These are phyloP conservation scores for Penicillium sp. DNA, from an alignment of 2,329 filamentous ascomycete genomes.

Conservation along the genomic window DNA sequence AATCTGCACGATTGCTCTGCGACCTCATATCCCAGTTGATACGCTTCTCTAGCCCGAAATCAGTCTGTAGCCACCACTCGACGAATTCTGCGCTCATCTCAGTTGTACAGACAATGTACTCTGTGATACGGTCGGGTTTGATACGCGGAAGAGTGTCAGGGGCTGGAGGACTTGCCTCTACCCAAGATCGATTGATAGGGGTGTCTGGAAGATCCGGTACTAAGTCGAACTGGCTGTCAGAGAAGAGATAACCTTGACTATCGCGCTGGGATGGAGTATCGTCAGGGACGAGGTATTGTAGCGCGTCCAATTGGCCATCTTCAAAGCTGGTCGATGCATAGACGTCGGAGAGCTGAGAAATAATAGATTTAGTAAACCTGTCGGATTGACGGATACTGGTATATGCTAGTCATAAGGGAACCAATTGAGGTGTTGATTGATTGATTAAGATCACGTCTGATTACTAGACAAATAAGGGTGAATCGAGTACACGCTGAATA, in stretches of 20 bases:
- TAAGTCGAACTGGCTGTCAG: not conserved
- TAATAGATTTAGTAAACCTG: not conserved
- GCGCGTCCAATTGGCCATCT: not conserved
- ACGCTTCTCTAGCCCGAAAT: not conserved
- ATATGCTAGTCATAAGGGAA: too few relatives aligned
- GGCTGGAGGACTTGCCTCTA: not conserved
- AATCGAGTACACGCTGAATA: too few relatives aligned
- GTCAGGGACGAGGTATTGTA: not conserved
- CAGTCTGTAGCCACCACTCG: not conserved
- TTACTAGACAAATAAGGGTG: too few relatives aligned
- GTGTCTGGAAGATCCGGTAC: not conserved
- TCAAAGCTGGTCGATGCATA: not conserved
- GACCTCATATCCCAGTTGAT: not conserved
- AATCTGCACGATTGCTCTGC: not conserved
- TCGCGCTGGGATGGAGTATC: not conserved
- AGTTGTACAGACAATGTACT: not conserved
- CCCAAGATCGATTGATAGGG: not conserved
- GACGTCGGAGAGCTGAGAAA: not conserved
- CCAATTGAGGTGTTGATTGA: too few relatives aligned
- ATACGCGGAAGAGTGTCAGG: not conserved
- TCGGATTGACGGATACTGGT: too few relatives aligned
- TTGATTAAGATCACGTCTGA: too few relatives aligned
- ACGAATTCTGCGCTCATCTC: not conserved
- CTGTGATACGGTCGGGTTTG: not conserved
- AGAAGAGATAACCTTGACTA: not conserved